These are phyloP conservation scores for Monosporascus sp. DNA, from an alignment of 2,329 filamentous ascomycete genomes.

Conservation along the genomic window DNA sequence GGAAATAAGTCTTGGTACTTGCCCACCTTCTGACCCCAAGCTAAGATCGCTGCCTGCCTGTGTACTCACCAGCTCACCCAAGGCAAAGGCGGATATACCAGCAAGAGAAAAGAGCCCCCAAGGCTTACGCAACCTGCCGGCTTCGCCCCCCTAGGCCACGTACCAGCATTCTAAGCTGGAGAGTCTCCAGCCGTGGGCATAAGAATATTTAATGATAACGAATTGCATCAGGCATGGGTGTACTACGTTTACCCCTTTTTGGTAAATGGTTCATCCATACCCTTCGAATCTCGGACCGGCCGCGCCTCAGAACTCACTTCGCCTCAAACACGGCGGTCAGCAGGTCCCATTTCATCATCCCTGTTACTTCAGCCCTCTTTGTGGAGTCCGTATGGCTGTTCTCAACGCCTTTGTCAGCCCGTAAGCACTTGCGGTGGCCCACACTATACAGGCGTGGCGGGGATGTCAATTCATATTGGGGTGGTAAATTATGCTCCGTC, in stretches of 20 bases:
- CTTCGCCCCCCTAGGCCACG: neutral
- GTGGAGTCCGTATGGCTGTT: neutral
- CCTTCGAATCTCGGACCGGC: no score
- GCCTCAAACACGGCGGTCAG: neutral
- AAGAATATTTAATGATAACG: no score
- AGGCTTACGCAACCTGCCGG: neutral
- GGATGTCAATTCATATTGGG: no score
- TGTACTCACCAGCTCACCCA: no score
- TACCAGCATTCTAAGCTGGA: no score
- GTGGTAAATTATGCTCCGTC: neutral
- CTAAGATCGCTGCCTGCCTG: neutral
- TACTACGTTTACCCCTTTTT: no score
- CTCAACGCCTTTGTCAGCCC: neutral
- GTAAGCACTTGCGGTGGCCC: neutral
- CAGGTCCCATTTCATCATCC: neutral
- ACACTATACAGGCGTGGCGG: neutral
- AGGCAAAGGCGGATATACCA: neutral
- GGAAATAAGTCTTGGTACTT: neutral
- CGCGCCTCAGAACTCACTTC: no score
- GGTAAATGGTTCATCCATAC: no score
- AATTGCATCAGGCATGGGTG: no score
- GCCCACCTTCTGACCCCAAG: neutral
- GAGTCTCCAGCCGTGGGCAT: no score
- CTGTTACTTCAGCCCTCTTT: neutral
- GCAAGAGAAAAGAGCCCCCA: neutral